A percentile compares a stretch with the other conserved stretches of the same genome.
Conservation (phyloP, 192 early-diverging fungal genomes). For the Globomyces pollinis-pini region DNA sequence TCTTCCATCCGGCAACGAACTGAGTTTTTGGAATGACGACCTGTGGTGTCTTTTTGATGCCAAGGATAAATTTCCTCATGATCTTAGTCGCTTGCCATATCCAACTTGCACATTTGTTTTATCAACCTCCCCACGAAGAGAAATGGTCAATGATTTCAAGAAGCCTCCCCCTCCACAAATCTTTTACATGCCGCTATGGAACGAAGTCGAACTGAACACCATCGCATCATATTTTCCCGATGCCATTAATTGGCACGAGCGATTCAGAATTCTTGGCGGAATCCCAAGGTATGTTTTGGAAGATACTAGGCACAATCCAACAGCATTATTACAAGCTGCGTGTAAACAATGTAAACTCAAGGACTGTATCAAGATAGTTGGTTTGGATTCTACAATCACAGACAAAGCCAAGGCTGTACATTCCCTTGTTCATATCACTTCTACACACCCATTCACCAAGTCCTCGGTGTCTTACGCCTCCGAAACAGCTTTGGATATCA, state of each 20-base stretch:
- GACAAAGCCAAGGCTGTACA: conserved; percentile 15
- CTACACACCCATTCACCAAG: conserved; percentile 12
- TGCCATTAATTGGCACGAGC: neutral
- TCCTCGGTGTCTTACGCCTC: conserved; percentile 17
- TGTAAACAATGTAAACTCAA: conserved; percentile 11
- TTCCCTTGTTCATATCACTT: conserved; percentile 12
- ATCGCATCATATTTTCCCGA: conserved; percentile 7
- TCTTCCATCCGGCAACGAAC: neutral
- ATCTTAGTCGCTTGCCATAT: conserved; percentile 4
- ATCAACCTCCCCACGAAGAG: conserved; percentile 14
- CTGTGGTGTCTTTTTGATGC: conserved; percentile 18
- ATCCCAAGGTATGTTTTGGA: conserved; percentile 13
- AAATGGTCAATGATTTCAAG: conserved; percentile 20
- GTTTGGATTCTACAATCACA: conserved; percentile 8
- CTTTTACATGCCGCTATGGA: conserved; percentile 17
- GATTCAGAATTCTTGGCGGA: conserved; percentile 11
- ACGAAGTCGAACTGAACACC: conserved; percentile 8
- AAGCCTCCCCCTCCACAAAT: conserved; percentile 9
- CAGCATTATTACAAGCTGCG: conserved; percentile 3
- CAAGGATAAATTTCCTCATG: conserved; percentile 1
- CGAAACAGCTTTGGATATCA: conserved; percentile 9
- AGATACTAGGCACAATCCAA: conserved; percentile 4
- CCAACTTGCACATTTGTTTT: conserved; percentile 10
- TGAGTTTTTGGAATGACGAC: conserved; percentile 2
- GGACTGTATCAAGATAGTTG: conserved; percentile 13